Base-by-base conservation (phyloP, 106 monocot genomes). In the Amphibolis antarctica region DNA sequence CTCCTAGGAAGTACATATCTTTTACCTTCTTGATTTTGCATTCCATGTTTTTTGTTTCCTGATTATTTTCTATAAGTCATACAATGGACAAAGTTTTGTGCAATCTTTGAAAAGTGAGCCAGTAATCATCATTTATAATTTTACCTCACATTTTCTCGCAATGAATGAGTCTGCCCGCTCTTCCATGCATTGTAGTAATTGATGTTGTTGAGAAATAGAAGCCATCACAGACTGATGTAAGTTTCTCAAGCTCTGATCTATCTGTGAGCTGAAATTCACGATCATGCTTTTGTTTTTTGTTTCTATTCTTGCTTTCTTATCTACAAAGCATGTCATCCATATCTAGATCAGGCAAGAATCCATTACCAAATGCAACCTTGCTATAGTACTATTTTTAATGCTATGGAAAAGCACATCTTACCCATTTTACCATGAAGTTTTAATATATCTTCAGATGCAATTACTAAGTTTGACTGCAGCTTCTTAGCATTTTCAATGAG, bases 81-180 rank as follows among this genome's bases (percentile, higher is more conserved):
- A 17, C 56, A 64, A 42, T 22, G 12, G 18, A 53, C 27, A 58
- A 11, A 60, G 28, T 13, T 42, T 0, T 28, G 45, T 52, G 21
- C 17, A 1, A 26, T 19, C 31, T 56, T 14, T 46, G 28, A 44
- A 24, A 71, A 21, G 10, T 59, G 29, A 55, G 12, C 12, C 19
- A 25, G 22, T 22, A 46, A 27, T 10, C 46, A 15, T 3, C 25
- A 59, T 17, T 53, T 29, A 9, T 19, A 11, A 20, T 60, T 13
- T 31, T 77, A 89, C 88, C 82, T 81, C 81, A 60, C 56, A 72
- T 77, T 82, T 89, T 43, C 55, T 69, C 44, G 63, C 64, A 62
- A 89, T 63, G 46, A 81, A 85, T 55, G 72, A 77, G 4, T 29
- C 69, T 36, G 66, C 52, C 13, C 73, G 71, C 26, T 84, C 85